phyloP scores from a whole-genome alignment of 768 basidiomycete species.

The Albatrellus ellisii region DNA sequence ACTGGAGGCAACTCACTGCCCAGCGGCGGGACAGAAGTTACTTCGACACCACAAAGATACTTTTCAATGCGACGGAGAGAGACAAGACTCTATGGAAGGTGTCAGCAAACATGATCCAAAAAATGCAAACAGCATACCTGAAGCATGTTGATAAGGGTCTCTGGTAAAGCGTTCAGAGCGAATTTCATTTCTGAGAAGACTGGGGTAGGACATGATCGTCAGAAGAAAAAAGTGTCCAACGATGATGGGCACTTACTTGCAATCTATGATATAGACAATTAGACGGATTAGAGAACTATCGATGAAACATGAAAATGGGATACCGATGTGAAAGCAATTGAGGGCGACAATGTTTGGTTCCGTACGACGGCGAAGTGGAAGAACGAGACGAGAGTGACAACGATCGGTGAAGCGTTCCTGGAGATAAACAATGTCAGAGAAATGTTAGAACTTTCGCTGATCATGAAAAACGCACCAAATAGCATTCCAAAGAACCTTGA shows the following conservation, averaged over 20 bases:
- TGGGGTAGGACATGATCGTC: conserved; percentile 15
- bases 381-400: conserved; percentile 39
- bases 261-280: conserved; percentile 19
- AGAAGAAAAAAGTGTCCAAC: background rate
- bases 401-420: conserved; percentile 32
- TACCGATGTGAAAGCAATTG: conserved; percentile 66
- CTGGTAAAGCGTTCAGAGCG: conserved; percentile 77
- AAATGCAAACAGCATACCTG: conserved; percentile 34
- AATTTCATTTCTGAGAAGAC: conserved; percentile 87
- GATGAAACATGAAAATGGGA: background rate
- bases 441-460: background rate
- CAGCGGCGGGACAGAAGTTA: conserved; percentile 46
- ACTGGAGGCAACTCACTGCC: conserved; percentile 45
- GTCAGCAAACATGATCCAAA: conserved; percentile 1
- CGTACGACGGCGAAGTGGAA: conserved; percentile 61
- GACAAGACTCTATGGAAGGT: conserved; percentile 44
- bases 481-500: conserved; percentile 30
- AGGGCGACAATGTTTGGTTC: conserved; percentile 58
- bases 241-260: conserved; percentile 21
- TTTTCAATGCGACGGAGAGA: conserved; percentile 87
- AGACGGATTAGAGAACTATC: background rate
- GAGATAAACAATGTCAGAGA: background rate
- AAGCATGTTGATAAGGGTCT: conserved; percentile 82
- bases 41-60: conserved; percentile 67
- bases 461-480: conserved; percentile 30